These are phyloP conservation scores for Colletotrichum euphorbiae DNA, from an alignment of 2,329 filamentous ascomycete genomes.

Conservation along the genomic window DNA sequence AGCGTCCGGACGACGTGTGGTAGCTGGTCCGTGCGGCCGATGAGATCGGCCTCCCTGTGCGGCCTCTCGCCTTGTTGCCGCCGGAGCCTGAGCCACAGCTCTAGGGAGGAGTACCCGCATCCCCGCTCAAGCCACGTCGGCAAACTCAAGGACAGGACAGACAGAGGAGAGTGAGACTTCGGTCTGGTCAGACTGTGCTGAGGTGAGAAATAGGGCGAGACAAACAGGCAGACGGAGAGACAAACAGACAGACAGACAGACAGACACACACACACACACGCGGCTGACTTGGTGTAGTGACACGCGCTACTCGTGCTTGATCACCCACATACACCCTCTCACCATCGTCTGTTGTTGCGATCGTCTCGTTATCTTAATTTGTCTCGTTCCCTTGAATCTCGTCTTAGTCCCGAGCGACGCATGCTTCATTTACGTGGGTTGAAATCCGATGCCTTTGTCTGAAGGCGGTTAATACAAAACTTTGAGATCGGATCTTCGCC, in stretches of 20 bases:
- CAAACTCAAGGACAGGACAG: neutral
- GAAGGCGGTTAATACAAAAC: neutral
- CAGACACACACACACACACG: neutral
- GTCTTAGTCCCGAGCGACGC: neutral
- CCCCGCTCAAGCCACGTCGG: conserved; percentile 31
- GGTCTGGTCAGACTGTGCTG: conserved; percentile 22
- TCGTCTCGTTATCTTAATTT: neutral
- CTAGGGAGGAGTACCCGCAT: conserved; percentile 23
- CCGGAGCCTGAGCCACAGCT: conserved; percentile 34
- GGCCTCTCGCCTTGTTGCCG: conserved; percentile 13
- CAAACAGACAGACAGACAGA: no score
- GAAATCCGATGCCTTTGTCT: conserved; percentile 1
- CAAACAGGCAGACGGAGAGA: no score
- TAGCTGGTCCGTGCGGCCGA: conserved; percentile 29
- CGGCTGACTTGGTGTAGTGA: conserved; percentile 27
- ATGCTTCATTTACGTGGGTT: conserved; percentile 12
- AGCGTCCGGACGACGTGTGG: conserved; percentile 20
- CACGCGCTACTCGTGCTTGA: neutral
- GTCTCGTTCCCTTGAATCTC: conserved; percentile 1
- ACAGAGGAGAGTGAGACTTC: neutral
- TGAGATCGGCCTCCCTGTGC: conserved; percentile 35
- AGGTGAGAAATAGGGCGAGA: conserved; percentile 24
- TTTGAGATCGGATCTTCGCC: conserved; percentile 26
- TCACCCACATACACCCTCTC: conserved; percentile 3
- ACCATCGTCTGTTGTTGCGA: neutral